Evolutionary conservation across 2,329 filamentous ascomycete species (phyloP), one percentile per base, ranked within the genome.

Genomic region (Fusarium staphyleae): DNA sequence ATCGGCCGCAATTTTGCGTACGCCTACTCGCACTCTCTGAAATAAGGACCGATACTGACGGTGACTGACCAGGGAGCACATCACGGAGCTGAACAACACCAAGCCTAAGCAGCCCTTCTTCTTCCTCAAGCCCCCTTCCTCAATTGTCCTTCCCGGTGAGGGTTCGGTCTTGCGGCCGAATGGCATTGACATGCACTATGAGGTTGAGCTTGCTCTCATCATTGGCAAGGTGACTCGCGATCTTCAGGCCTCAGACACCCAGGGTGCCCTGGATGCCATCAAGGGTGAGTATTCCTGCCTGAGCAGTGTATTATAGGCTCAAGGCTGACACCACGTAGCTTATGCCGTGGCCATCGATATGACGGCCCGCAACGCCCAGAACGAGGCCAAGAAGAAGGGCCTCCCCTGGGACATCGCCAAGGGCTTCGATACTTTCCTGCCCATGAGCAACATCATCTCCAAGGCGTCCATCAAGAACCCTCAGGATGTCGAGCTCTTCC

Each of bases 1-100:
- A 96, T 98, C 71, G 91, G 92, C 66, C 86, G 95, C 68, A 96
- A 99, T 81, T 99, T 97, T 82, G 93, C 93, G 90, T 95, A 76
- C 72, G 88, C 53, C 35, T 53, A 40, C 36, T 37, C 45, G 36
- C 33, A 24, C 37, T 13, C 36, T 28, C 32, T 18, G 41, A 3
- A 9, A 44, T 22, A 39, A 6, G 6, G 6, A 22, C 19, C 19
- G n/a, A 10, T 15, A 55, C 57, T 64, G 29, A 68, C 51, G 4
- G 22, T 13, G 3, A 2, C 18, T 42, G 29, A 28, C 8, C 40
- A 95, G 91, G 69, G 95, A 96, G 75, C 95, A 99, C 77, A 89
- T 98, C 71, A 85, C 88, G 60, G 95, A 99, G 79, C 84, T 99
- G 65, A 92, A 92, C 75, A 96, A 88, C 75, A 81, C 83, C 55